Evolutionary conservation across 2,329 filamentous ascomycete species (phyloP).

Genomic region (Paecilomyces fulvus): DNA sequence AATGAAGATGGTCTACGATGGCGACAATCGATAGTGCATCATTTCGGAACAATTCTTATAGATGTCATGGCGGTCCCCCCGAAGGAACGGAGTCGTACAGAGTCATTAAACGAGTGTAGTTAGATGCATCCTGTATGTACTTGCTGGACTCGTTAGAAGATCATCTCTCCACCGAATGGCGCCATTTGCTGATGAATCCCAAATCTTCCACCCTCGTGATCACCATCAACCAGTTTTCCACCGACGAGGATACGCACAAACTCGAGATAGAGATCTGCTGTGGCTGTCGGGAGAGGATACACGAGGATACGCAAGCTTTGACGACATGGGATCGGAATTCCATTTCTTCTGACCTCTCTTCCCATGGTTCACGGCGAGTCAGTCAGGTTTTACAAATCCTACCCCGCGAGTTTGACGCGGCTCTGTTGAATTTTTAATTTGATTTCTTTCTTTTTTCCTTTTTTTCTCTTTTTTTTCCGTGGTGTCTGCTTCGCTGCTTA

Average conservation of each 20-base stretch:
- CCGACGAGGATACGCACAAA: background rate
- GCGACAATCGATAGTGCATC: no score
- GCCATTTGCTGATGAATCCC: background rate
- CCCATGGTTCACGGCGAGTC: background rate
- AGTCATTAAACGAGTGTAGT: no score
- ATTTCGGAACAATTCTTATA: no score
- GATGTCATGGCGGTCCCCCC: no score
- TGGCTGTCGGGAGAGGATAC: background rate
- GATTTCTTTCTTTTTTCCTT: background rate
- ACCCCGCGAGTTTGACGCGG: background rate
- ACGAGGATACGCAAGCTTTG: background rate
- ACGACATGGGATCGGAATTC: background rate
- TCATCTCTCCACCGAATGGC: background rate
- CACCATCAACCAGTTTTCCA: background rate
- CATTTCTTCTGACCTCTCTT: background rate
- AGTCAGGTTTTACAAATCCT: no score
- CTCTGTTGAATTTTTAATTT: background rate
- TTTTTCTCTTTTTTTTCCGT: background rate
- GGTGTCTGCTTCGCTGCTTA: background rate
- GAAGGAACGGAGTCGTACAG: no score
- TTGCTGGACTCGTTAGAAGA: background rate
- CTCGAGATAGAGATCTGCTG: background rate
- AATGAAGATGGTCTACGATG: no score
- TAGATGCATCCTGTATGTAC: background rate
- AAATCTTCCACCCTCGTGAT: background rate